Evolutionary conservation across 31 red algal species (phyloP).

Genomic region (Asparagopsis taxiformis): DNA sequence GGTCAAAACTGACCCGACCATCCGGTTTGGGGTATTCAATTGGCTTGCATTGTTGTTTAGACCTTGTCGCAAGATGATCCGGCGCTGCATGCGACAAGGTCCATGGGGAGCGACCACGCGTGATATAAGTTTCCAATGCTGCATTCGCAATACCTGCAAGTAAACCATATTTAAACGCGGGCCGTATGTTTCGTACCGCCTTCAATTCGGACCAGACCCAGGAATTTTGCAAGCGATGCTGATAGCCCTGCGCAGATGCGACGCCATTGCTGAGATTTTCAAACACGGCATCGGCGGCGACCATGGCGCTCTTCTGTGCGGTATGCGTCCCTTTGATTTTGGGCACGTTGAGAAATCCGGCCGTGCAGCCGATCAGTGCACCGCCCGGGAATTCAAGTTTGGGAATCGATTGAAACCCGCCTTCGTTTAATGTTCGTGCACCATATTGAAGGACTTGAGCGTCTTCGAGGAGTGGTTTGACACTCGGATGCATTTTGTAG

Average conservation of each 20-base stretch:
- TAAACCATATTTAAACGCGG: conserved; percentile 88
- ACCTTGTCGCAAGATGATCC: conserved; percentile 71
- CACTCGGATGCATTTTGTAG: conserved; percentile 82
- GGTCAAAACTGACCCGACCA: conserved; percentile 84
- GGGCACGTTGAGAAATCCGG: conserved; percentile 98
- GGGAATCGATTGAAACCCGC: conserved; percentile 90
- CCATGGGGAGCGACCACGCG: conserved; percentile 81
- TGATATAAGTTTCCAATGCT: conserved; percentile 90
- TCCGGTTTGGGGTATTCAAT: conserved; percentile 89
- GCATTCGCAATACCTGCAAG: conserved; percentile 80
- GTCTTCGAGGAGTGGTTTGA: conserved; percentile 68
- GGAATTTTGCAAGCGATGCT: conserved; percentile 42
- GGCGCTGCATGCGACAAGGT: conserved; percentile 70
- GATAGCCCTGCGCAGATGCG: conserved; percentile 50
- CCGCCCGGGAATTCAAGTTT: conserved; percentile 91
- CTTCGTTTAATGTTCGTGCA: conserved; percentile 91
- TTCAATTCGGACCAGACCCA: conserved; percentile 92
- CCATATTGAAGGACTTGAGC: conserved; percentile 96
- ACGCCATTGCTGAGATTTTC: conserved; percentile 38
- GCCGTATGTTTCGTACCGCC: conserved; percentile 87
- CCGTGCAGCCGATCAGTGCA: conserved; percentile 89
- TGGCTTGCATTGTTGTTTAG: conserved; percentile 22
- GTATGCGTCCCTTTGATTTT: conserved; percentile 99
- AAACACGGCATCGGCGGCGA: conserved; percentile 88
- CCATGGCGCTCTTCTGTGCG: conserved; percentile 98